These are phyloP conservation scores for Aleurites moluccanus DNA, from an alignment of 441 rosid genomes.

Conservation along the genomic window DNA sequence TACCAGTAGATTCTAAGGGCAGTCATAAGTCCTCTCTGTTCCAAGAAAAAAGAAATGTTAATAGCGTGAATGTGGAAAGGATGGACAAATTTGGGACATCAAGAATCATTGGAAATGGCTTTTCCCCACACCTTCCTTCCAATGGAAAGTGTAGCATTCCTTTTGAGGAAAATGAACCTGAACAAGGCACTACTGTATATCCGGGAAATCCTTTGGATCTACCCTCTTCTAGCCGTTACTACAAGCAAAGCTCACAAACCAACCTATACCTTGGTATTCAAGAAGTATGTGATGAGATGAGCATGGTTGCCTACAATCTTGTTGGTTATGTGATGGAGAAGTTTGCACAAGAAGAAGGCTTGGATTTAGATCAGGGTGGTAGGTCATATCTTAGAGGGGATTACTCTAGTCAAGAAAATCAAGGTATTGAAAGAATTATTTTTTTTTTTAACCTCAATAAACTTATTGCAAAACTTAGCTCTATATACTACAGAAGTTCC, in stretches of 20 bases:
- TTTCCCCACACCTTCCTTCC: constrained; percentile 4
- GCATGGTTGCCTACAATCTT: constrained; percentile 67
- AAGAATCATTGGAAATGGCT: constrained; percentile 16
- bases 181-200: constrained; percentile 27
- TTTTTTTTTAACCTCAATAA: neutral
- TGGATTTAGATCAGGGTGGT: constrained; percentile 37
- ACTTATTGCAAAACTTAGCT: neutral
- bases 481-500: neutral
- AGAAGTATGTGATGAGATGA: constrained; percentile 66
- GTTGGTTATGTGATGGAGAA: constrained; percentile 60
- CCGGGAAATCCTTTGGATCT: constrained; percentile 29
- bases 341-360: constrained; percentile 46
- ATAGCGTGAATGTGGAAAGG: constrained; percentile 24
- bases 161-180: constrained; percentile 32
- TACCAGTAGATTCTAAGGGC: constrained; percentile 25
- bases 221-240: constrained; percentile 26
- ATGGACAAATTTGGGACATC: constrained; percentile 22
- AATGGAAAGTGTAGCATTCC: constrained; percentile 16
- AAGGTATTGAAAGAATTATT: constrained; percentile 34
- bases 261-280: constrained; percentile 69
- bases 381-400: constrained; percentile 52
- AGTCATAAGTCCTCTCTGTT: constrained; percentile 29
- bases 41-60: constrained; percentile 26
- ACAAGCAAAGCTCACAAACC: constrained; percentile 27
- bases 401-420: constrained; percentile 36